phyloP scores from a whole-genome alignment of 768 basidiomycete species.

The Collybia mongolica region DNA sequence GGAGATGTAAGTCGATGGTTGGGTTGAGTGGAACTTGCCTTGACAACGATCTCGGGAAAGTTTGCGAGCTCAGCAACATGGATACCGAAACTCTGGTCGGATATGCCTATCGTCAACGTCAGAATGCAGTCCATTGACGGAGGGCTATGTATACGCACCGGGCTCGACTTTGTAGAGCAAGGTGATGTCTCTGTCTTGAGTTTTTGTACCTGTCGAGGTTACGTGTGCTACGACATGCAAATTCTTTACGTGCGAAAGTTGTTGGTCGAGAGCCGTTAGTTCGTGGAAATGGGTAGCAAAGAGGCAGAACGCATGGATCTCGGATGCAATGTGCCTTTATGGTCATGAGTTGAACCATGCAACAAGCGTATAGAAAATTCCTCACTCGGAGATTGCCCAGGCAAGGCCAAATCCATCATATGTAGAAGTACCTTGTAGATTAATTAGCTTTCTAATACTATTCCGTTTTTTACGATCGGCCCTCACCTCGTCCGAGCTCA shows the following conservation, averaged over 20 bases:
- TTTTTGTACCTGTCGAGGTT: slow-evolving; percentile 70
- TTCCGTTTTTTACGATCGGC: too few species aligned
- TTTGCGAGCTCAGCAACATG: slow-evolving; percentile 97
- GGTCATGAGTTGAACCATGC: not conserved
- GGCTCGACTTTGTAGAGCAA: slow-evolving; percentile 93
- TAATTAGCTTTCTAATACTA: not conserved
- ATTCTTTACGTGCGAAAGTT: slow-evolving; percentile 87
- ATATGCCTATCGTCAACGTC: slow-evolving; percentile 55
- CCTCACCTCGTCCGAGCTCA: slow-evolving; percentile 84
- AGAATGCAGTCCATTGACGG: slow-evolving; percentile 1
- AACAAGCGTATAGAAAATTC: slow-evolving; percentile 3
- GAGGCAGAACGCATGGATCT: slow-evolving; percentile 91
- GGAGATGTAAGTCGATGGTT: not conserved
- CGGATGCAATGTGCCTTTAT: slow-evolving; percentile 83
- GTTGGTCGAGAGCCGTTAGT: slow-evolving; percentile 86
- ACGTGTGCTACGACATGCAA: slow-evolving; percentile 96
- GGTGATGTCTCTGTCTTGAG: slow-evolving; percentile 74
- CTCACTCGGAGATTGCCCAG: slow-evolving; percentile 98
- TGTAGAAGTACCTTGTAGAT: slow-evolving; percentile 79
- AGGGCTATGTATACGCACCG: slow-evolving; percentile 44
- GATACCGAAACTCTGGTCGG: slow-evolving; percentile 98
- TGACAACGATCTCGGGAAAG: slow-evolving; percentile 93
- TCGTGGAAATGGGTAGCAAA: slow-evolving; percentile 99
- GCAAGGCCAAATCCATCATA: slow-evolving; percentile 98
- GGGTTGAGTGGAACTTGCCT: slow-evolving; percentile 42